Evolutionary conservation across 1,284 basidiomycete genomes (phyloP), one percentile per base, ranked within the genome.

Genomic region (Omphalotus olearius): DNA sequence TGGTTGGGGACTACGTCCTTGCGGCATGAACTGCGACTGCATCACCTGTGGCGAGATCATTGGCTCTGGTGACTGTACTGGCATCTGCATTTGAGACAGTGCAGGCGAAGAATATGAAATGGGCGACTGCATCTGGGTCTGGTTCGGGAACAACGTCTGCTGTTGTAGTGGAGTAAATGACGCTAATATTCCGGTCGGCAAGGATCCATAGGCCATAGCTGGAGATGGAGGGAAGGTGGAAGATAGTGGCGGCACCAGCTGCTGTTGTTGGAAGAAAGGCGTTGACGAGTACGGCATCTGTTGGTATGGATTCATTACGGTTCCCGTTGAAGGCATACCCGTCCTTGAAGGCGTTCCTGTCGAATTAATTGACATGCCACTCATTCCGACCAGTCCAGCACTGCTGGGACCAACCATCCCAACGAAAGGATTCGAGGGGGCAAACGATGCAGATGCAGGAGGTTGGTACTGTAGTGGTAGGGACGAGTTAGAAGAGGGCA

Each of bases 391-490:
- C 13, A 35, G 14, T 23, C 46, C 50, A 52, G 48, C 25, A 50
- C 52, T 45, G 45, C 54, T 59, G 38, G 52, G 42, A n/a, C 41
- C 49, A 23, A 26, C 18, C 57, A 61, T 40, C 46, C 20, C 35
- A 30, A 39, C 51, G 42, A 54, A 57, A 18, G 52, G 52, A 30
- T 48, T 50, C 11, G 55, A 45, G 11, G 44, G 25, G 18, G 44
- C 47, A 38, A 47, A 50, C 9, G 23, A 28, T 18, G 57, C 54
- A 33, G 60, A 45, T 6, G 57, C 48, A 17, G 64, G 50, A 16
- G 61, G 20, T 42, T 74, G 69, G 56, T 75, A 82, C 60, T 83
- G 81, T 10, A 82, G 66, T 7, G 80, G 82, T 28, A 82, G 68
- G 1, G 81, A 77, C 0, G 79, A 75, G 39, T 68, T 69, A 33